Evolutionary conservation across 108 stramenopile genomes (phyloP).

Genomic region (Nannochloropsis granulata): DNA sequence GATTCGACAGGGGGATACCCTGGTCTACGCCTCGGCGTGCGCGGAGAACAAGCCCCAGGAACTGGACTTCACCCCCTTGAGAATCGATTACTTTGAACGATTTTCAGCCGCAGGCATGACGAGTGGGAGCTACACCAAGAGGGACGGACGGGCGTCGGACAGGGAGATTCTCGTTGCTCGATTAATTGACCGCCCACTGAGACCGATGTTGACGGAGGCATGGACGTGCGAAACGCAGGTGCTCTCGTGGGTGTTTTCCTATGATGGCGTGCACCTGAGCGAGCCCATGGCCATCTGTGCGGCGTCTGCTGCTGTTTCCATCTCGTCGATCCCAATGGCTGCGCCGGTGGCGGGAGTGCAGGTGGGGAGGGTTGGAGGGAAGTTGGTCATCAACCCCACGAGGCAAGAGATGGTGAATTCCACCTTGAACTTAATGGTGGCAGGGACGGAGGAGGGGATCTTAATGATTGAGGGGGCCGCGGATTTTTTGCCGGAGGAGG

Average conservation of each 20-base stretch:
- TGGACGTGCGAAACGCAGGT: slow-evolving; percentile 89
- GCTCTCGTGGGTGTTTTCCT: slow-evolving; percentile 69
- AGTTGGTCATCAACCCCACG: slow-evolving; percentile 55
- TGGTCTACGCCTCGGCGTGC: slow-evolving; percentile 39
- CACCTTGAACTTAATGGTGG: slow-evolving; percentile 52
- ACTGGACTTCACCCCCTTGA: slow-evolving; percentile 71
- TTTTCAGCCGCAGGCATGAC: slow-evolving; percentile 69
- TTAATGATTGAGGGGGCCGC: slow-evolving; percentile 88
- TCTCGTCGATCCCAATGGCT: slow-evolving; percentile 46
- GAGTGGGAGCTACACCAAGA: slow-evolving; percentile 59
- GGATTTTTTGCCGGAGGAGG: slow-evolving; percentile 66
- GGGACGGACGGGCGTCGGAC: slow-evolving; percentile 70
- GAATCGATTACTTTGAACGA: slow-evolving; percentile 82
- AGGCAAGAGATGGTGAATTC: slow-evolving; percentile 50
- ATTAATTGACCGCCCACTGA: slow-evolving; percentile 79
- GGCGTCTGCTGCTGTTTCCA: slow-evolving; percentile 42
- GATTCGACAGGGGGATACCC: slow-evolving; percentile 20
- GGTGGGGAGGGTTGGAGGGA: slow-evolving; percentile 50
- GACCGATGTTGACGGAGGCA: slow-evolving; percentile 69
- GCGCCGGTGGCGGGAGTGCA: slow-evolving; percentile 60
- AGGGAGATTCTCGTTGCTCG: slow-evolving; percentile 74
- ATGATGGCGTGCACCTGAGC: slow-evolving; percentile 42
- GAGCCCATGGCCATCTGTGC: slow-evolving; percentile 50
- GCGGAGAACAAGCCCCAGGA: slow-evolving; percentile 13
- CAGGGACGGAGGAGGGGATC: slow-evolving; percentile 71